Evolutionary conservation across 2,329 filamentous ascomycete species (phyloP), one percentile per base, ranked within the genome.

Genomic region (Aspergillus uvarum): DNA sequence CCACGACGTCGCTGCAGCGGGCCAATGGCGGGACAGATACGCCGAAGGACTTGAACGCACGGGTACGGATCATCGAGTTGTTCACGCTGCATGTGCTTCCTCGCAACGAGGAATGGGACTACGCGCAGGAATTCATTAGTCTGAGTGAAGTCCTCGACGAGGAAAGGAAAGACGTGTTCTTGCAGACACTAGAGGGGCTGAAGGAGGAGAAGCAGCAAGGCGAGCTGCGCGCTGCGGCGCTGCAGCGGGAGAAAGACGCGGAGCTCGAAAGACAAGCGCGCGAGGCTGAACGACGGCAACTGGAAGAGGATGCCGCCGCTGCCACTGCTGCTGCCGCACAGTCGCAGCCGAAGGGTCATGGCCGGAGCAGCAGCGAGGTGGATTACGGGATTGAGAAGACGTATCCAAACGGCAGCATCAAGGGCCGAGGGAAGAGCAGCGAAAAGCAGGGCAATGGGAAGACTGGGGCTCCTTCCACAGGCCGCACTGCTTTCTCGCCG

Each of bases 51-150:
- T 85, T 96, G 38, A 89, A 90, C 67, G 88, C 91, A 4, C 85
- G 92, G 50, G 88, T 97, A 64, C 96, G 96, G 79, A 90, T 99
- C 47, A 85, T 99, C 54, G 95, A 99, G 77, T 83, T 99, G 8
- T 99, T 97, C 75, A 96, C 92, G 1, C 83, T 99, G 4, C 95
- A 99, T 72, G 91, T 98, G 7, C 85, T 99, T n/a, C 87, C 94
- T 5, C 85, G 92, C 56, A 98, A 97, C 68, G 88, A 91, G 58
- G 92, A 98, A 77, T 99, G 95, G 95, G 91, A 96, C 60, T 97
- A 97, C 69, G 92, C 95, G 4, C 86, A 87, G 61, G 91, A 96
- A 68, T 98, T 98, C 74, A 96, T 98, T 70, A 87, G 83, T 69
- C 86, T 92, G 70, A 95, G 88, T 74, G 88, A 94, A 51, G 87